These are phyloP conservation scores for Cytospora schulzeri DNA, from an alignment of 2,329 filamentous ascomycete genomes.

Conservation along the genomic window DNA sequence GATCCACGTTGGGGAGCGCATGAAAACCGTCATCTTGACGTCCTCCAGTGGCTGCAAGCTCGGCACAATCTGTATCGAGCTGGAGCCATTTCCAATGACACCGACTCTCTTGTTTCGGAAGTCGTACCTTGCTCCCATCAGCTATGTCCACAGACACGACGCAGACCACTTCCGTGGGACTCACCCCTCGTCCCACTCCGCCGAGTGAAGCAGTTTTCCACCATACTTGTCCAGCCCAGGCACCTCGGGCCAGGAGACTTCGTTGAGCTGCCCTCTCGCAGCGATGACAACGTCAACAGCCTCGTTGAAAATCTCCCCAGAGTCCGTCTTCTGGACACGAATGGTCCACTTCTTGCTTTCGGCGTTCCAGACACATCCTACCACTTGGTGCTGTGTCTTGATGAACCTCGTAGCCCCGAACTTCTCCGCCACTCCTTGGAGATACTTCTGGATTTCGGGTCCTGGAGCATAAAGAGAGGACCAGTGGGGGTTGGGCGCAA, in stretches of 20 bases:
- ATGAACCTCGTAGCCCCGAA: constrained; percentile 51
- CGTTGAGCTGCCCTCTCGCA: constrained; percentile 46
- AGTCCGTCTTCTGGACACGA: constrained; percentile 38
- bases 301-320: constrained; percentile 43
- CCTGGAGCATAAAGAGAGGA: constrained; percentile 52
- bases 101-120: constrained; percentile 51
- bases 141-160: background rate
- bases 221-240: constrained; percentile 44
- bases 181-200: constrained; percentile 45
- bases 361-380: constrained; percentile 45
- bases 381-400: constrained; percentile 45
- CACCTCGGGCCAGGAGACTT: constrained; percentile 47
- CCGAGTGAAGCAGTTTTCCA: constrained; percentile 50
- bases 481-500: constrained; percentile 58
- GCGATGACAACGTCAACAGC: constrained; percentile 43
- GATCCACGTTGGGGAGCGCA: constrained; percentile 53
- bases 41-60: constrained; percentile 48
- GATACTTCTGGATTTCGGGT: constrained; percentile 52
- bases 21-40: constrained; percentile 46
- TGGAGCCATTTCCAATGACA: constrained; percentile 55
- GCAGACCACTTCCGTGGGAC: background rate
- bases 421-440: constrained; percentile 48
- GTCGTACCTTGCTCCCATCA: constrained; percentile 41
- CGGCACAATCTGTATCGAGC: constrained; percentile 56
- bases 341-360: constrained; percentile 44